phyloP scores from a whole-genome alignment of 2,329 filamentous ascomycete species.

The Fusarium nurragi region DNA sequence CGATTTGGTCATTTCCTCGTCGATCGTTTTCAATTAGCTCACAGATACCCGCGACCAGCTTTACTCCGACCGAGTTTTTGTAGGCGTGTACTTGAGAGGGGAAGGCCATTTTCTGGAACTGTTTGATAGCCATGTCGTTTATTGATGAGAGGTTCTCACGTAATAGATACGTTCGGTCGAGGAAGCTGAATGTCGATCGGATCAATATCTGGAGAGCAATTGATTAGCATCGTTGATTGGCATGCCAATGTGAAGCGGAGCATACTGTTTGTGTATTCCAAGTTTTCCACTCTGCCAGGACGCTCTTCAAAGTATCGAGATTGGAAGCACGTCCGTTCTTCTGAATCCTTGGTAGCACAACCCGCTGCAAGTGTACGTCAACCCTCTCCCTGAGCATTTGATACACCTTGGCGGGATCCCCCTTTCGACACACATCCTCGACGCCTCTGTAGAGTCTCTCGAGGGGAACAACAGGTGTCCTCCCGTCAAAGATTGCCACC shows the following conservation, averaged over 20 bases:
- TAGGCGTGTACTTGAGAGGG: conserved; percentile 39
- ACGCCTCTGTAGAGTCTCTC: conserved; percentile 91
- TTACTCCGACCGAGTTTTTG: conserved; percentile 38
- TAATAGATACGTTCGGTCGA: conserved; percentile 89
- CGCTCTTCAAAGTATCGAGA: conserved; percentile 69
- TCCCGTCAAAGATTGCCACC: conserved; percentile 73
- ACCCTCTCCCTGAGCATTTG: conserved; percentile 72
- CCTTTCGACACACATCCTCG: conserved; percentile 88
- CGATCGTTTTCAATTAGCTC: conserved; percentile 80
- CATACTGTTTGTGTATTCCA: conserved; percentile 83
- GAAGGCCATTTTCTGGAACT: conserved; percentile 74
- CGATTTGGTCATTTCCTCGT: conserved; percentile 63
- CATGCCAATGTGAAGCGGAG: not conserved
- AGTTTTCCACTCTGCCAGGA: conserved; percentile 71
- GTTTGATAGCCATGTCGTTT: conserved; percentile 79
- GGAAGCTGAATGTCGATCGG: conserved; percentile 90
- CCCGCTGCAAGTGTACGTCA: conserved; percentile 71
- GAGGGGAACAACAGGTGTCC: conserved; percentile 74
- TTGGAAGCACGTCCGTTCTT: conserved; percentile 62
- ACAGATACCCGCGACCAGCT: conserved; percentile 68
- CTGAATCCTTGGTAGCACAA: conserved; percentile 66
- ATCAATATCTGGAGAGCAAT: conserved; percentile 69
- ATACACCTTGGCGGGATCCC: conserved; percentile 74
- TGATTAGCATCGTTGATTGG: conserved; percentile 8
- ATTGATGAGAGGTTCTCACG: conserved; percentile 76